Evolutionary conservation across 306 rosid genomes (phyloP), one percentile per base, ranked within the genome.

Genomic region (Oxytropis ochrocephala): DNA sequence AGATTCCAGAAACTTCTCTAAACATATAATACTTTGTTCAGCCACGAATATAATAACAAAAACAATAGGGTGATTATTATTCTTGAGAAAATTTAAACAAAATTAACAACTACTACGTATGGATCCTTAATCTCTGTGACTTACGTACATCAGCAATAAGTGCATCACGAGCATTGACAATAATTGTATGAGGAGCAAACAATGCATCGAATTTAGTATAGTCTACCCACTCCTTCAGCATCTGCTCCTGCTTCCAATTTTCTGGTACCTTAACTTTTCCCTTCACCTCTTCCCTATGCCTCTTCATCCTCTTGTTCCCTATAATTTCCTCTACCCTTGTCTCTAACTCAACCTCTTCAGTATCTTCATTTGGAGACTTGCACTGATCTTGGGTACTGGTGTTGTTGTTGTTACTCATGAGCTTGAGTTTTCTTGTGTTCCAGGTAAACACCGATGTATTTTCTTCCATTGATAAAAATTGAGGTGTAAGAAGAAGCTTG

Each of bases 161-260:
- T 0, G 96, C 86, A 66, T 85, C 89, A 27, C 93, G 92, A 57
- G 96, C 93, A n/a, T 85, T 44, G 11, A 71, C 56, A 53, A 75
- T 74, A 42, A 87, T 14, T 35, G 76, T 81, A 8, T 24, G 72
- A 7, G 96, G 89, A 58, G 80, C 84, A n/a, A 85, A 60, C 11
- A 47, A 39, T 18, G 78, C 80, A 70, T 89, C 89, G 18, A 87
- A 89, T 5, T 78, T 72, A 8, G 92, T 70, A 21, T 63, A 83
- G 17, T 85, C 87, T 9, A 83, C 63, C 92, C 92, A 89, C 0
- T 87, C 90, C 70, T 81, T 85, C 7, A 85, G 55, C 77, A 72
- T 44, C 17, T 71, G 78, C 76, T 89, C 96, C 49, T 85, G 73
- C 1, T 84, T 85, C 96, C 92, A 89, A 0, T 74, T 64, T 29